Conservation (phyloP, 2,329 filamentous ascomycete genomes). For the Microdochium trichocladiopsis region DNA sequence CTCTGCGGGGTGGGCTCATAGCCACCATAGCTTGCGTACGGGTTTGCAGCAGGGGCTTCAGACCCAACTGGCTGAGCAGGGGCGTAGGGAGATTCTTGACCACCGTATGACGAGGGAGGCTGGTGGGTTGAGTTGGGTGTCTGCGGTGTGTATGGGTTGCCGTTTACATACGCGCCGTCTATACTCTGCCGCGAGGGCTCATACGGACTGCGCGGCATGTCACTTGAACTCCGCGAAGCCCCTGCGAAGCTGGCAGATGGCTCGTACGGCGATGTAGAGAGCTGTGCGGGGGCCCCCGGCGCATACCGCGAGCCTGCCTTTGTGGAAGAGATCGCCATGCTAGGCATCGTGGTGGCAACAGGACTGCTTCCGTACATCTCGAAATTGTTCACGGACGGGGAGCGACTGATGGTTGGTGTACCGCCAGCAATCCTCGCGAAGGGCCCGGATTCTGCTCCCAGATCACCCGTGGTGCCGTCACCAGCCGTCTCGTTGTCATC, state of each 20-base stretch:
- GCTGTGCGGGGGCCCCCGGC: constrained; percentile 25
- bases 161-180: constrained; percentile 26
- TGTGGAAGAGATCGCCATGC: constrained; percentile 25
- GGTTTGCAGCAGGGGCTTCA: constrained; percentile 7
- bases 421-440: constrained; percentile 77
- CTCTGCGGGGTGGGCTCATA: constrained; percentile 13
- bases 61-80: constrained; percentile 9
- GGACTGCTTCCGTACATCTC: constrained; percentile 60
- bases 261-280: constrained; percentile 26
- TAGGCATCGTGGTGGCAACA: constrained; percentile 21
- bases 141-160: constrained; percentile 24
- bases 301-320: constrained; percentile 45
- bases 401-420: constrained; percentile 67
- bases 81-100: constrained; percentile 14
- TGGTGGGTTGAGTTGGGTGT: constrained; percentile 23
- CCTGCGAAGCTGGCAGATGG: constrained; percentile 18
- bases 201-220: constrained; percentile 29
- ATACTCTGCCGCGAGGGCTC: constrained; percentile 32
- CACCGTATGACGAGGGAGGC: constrained; percentile 8
- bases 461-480: constrained; percentile 47
- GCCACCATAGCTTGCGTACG: constrained; percentile 1
- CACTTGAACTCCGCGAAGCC: constrained; percentile 35
- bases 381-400: constrained; percentile 62
- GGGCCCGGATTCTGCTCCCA: constrained; percentile 59
- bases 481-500: constrained; percentile 69